Percentiles rank a stretch among this genome's conserved stretches.
These are phyloP conservation scores for Aureobasidium melanogenum DNA, from an alignment of 2,329 filamentous ascomycete genomes.

Conservation along the genomic window DNA sequence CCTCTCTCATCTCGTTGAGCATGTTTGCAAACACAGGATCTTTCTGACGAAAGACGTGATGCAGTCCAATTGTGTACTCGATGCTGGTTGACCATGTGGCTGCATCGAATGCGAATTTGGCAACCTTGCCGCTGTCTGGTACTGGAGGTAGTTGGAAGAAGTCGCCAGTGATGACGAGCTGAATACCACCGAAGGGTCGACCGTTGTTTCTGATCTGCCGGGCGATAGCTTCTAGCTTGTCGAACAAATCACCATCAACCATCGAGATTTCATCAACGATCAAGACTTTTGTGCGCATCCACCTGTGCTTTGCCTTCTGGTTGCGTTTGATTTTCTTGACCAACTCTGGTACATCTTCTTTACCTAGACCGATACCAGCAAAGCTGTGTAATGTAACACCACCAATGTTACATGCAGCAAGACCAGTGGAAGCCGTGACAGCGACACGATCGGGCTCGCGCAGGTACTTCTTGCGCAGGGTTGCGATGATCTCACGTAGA, in stretches of 20 bases:
- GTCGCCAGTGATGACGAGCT: slow-evolving; percentile 89
- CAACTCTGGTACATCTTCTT: slow-evolving; percentile 70
- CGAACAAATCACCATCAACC: slow-evolving; percentile 95
- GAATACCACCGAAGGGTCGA: slow-evolving; percentile 88
- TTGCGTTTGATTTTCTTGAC: slow-evolving; percentile 89
- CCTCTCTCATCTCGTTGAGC: slow-evolving; percentile 96
- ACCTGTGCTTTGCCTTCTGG: slow-evolving; percentile 76
- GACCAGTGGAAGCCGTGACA: slow-evolving; percentile 88
- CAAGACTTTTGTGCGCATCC: slow-evolving; percentile 79
- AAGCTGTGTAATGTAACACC: slow-evolving; percentile 96
- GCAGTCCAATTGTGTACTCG: slow-evolving; percentile 89
- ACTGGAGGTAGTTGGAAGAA: slow-evolving; percentile 97
- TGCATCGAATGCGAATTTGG: slow-evolving; percentile 90
- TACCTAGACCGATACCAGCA: slow-evolving; percentile 87
- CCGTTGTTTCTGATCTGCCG: slow-evolving; percentile 82
- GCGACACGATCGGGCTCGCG: slow-evolving; percentile 77
- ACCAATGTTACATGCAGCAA: slow-evolving; percentile 94
- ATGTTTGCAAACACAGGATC: slow-evolving; percentile 85
- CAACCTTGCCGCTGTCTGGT: slow-evolving; percentile 62
- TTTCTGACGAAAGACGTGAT: slow-evolving; percentile 91
- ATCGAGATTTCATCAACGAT: slow-evolving; percentile 96
- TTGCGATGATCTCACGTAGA: slow-evolving; percentile 81
- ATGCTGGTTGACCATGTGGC: slow-evolving; percentile 87
- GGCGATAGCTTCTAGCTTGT: slow-evolving; percentile 87
- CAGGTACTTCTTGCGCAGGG: slow-evolving; percentile 65